Evolutionary conservation across 1,284 basidiomycete genomes (phyloP), one percentile per base, ranked within the genome.

Genomic region (Ceratobasidium theobromae): DNA sequence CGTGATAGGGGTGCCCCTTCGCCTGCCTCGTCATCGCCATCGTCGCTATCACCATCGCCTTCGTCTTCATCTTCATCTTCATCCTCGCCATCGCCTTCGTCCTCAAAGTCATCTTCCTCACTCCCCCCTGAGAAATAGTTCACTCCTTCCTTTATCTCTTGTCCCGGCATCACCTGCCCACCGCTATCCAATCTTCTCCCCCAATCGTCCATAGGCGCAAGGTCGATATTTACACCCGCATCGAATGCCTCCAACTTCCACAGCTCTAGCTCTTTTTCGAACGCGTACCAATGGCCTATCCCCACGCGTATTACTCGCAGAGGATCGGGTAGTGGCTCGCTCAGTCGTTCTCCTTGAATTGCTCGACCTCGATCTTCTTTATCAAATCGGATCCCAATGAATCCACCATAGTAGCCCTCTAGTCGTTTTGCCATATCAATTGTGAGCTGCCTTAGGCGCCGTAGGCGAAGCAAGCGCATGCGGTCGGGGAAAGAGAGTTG

Each of bases 381-480:
- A 16, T 57, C 57, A 66, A 76, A 76, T 1, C 78, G 75, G 8
- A 79, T 67, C 14, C 78, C 79, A 23, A 76, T 43, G 23, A 77
- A 57, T 0, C 78, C 79, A 30, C 77, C 78, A 38, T 75, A 72
- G 48, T 72, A 69, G 16, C 78, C 78, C 16, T 70, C 67, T 12
- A 70, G 57, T n/a, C 65, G 38, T 28, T 16, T 28, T 33, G 49
- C 33, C 33, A 60, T 66, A 35, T 73, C 69, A 41, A 70, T 30
- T 6, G 70, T 65, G 46, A 79, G 70, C n/a, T 70, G 46, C 40
- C 75, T 72, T 67, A 79, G 74, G 11, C 80, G 75, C 33, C 73
- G 68, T 11, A 81, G 30, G 14, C 79, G 75, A 67, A 80, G 49
- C 35, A 72, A 70, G 49, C 77, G 76, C 67, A 80, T 72, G 14